phyloP scores from a whole-genome alignment of 768 basidiomycete genomes.

The Phanerochaete carnosa region DNA sequence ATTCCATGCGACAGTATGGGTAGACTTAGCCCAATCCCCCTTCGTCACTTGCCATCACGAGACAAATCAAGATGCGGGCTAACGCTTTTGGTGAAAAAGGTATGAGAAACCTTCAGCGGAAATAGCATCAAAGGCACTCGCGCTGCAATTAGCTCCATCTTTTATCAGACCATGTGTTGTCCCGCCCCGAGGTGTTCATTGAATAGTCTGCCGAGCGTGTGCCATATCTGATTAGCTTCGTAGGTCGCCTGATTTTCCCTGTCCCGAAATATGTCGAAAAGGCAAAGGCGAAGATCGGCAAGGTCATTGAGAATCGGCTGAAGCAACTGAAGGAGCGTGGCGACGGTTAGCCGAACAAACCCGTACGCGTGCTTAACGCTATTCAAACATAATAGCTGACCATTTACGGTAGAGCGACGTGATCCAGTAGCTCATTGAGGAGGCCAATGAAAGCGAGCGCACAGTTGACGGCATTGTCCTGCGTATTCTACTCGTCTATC shows the following conservation, averaged over 20 bases:
- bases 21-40: too few relatives aligned
- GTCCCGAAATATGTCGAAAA: not conserved
- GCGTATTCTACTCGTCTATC: constrained; percentile 36
- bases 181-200: constrained; percentile 19
- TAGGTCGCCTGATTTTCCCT: not conserved
- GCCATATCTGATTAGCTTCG: not conserved
- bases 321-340: constrained; percentile 7
- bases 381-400: too few relatives aligned
- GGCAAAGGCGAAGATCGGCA: not conserved
- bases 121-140: constrained; percentile 15
- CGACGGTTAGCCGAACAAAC: constrained; percentile 13
- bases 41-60: too few relatives aligned
- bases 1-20: too few relatives aligned
- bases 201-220: not conserved
- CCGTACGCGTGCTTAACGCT: constrained; percentile 9
- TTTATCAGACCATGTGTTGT: constrained; percentile 29
- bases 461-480: constrained; percentile 12
- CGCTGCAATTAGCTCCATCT: constrained; percentile 29
- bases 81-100: too few relatives aligned
- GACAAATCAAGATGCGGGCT: too few relatives aligned
- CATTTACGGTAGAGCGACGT: not conserved
- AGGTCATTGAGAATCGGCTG: constrained; percentile 12
- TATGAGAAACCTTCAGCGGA: constrained; percentile 29
- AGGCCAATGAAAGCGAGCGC: not conserved
- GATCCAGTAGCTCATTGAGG: not conserved